Evolutionary conservation across 768 basidiomycete genomes (phyloP).

Genomic region (Rhizopogon vinicolor): DNA sequence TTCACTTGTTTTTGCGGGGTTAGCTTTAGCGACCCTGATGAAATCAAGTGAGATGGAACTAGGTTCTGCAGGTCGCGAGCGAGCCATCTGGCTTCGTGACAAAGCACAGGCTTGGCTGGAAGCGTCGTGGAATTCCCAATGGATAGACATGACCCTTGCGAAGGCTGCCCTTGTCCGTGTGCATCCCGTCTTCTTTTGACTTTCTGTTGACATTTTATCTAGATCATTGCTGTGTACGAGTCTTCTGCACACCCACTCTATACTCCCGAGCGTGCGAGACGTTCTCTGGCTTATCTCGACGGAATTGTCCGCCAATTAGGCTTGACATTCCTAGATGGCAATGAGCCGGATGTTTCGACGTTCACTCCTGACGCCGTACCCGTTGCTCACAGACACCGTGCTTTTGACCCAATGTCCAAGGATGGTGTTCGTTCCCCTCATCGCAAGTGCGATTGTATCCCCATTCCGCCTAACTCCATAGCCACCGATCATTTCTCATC

Average conservation of each 20-base stretch:
- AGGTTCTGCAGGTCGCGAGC: slow-evolving; percentile 46
- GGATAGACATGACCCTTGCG: slow-evolving; percentile 61
- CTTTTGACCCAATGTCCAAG: slow-evolving; percentile 24
- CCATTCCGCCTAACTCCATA: slow-evolving; percentile 29
- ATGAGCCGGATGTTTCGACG: slow-evolving; percentile 46
- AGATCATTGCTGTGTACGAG: slow-evolving; percentile 79
- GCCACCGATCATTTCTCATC: slow-evolving; percentile 31
- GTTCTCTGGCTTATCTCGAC: slow-evolving; percentile 57
- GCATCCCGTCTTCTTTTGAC: background rate
- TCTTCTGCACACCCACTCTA: slow-evolving; percentile 68
- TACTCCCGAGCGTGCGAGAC: slow-evolving; percentile 46
- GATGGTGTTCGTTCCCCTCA: slow-evolving; percentile 22
- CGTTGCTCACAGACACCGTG: slow-evolving; percentile 31
- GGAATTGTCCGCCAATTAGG: slow-evolving; percentile 52
- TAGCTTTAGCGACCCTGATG: slow-evolving; percentile 71
- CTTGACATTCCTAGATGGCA: slow-evolving; percentile 53
- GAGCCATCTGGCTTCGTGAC: slow-evolving; percentile 54
- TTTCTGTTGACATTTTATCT: slow-evolving; percentile 10
- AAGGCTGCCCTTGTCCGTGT: slow-evolving; percentile 64
- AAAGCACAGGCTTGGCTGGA: slow-evolving; percentile 53
- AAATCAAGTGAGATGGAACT: slow-evolving; percentile 65
- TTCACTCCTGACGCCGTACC: slow-evolving; percentile 53
- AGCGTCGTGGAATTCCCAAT: slow-evolving; percentile 42
- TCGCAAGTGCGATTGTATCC: slow-evolving; percentile 45
- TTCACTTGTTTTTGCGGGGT: slow-evolving; percentile 58